Base-by-base conservation (phyloP, 164 flowering plant species). In the Pachysandra terminalis region DNA sequence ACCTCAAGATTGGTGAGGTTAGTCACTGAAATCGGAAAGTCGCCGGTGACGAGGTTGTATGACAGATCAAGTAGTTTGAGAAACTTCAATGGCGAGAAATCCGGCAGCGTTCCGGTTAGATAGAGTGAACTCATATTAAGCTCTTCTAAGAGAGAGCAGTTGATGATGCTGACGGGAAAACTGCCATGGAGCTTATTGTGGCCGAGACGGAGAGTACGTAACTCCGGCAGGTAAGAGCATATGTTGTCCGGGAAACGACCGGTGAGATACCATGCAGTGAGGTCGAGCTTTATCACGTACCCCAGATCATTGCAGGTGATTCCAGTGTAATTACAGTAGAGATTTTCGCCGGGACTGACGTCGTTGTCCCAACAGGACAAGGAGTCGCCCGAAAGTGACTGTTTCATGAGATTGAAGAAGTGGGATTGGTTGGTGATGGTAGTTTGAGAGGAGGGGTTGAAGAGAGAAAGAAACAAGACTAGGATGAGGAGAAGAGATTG, bases 1-100 rank as follows among this genome's bases (percentile, higher is more conserved):
- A 58, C 56, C 77, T 86, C 96, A n/a, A 92, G 89, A 66, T 78
- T 77, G 63, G 91, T 82, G 59, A 95, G 94, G 66, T 86, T 92
- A 32, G 78, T 64, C 9, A 95, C 57, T 0, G 97, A 89, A 65
- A 84, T 9, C 2, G 96, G 98, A 56, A 95, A 95, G 9, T 85
- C 71, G 0, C 98, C 97, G 0, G 71, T 70, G 78, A 90, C 87
- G 40, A 8, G 57, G 66, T 90, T 92, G 73, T 76, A 79, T 0
- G 98, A 87, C 25, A 95, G 67, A 72, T 92, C 91, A 8, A 95
- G 84, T 7, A 81, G 6, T 51, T 79, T 65, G 37, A 95, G 79
- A 28, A 84, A 77, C 51, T 69, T 63, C 86, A 95, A 21, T 0
- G 77, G 71, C 1, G 91, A 84, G 23, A 95, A 79, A 68, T 89